A percentile compares a stretch with the other conserved stretches of the same genome.
These are phyloP conservation scores for Lentinula boryana DNA, from an alignment of 768 basidiomycete species.

Conservation along the genomic window DNA sequence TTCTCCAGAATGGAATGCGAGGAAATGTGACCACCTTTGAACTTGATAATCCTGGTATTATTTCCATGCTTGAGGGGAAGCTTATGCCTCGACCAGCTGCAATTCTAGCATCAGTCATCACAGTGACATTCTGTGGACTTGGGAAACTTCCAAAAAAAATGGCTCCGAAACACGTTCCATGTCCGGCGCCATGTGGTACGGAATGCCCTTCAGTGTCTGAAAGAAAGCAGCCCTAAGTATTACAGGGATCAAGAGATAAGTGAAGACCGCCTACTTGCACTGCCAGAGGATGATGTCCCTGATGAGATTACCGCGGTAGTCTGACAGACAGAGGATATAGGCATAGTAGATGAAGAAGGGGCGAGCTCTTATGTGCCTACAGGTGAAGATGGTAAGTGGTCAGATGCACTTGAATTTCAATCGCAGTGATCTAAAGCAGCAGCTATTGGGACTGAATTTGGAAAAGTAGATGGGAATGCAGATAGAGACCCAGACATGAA, in stretches of 20 bases:
- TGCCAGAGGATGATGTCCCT: slow-evolving; percentile 30
- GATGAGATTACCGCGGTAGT: slow-evolving; percentile 7
- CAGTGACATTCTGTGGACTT: slow-evolving; percentile 28
- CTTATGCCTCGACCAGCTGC: slow-evolving; percentile 24
- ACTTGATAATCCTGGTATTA: slow-evolving; percentile 19
- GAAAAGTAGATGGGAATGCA: too few relatives aligned
- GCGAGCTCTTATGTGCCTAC: slow-evolving; percentile 11
- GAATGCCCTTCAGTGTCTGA: slow-evolving; percentile 18
- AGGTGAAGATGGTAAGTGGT: neutral
- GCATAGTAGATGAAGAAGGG: slow-evolving; percentile 7
- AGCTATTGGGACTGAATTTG: too few relatives aligned
- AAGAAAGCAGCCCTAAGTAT: slow-evolving; percentile 29
- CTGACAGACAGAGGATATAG: slow-evolving; percentile 5
- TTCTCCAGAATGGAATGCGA: slow-evolving; percentile 21
- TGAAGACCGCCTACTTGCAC: slow-evolving; percentile 6
- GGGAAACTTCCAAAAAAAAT: slow-evolving; percentile 18
- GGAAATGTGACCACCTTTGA: slow-evolving; percentile 29
- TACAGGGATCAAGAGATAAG: slow-evolving; percentile 21
- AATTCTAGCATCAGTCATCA: slow-evolving; percentile 24
- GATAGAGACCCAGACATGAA: too few relatives aligned
- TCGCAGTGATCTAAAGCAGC: too few relatives aligned
- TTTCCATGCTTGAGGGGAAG: slow-evolving; percentile 25
- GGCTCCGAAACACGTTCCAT: slow-evolving; percentile 22
- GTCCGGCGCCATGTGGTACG: slow-evolving; percentile 23
- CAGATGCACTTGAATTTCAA: slow-evolving; percentile 12